phyloP scores from a whole-genome alignment of 345 rosid genomes.

The Brassica cretica region DNA sequence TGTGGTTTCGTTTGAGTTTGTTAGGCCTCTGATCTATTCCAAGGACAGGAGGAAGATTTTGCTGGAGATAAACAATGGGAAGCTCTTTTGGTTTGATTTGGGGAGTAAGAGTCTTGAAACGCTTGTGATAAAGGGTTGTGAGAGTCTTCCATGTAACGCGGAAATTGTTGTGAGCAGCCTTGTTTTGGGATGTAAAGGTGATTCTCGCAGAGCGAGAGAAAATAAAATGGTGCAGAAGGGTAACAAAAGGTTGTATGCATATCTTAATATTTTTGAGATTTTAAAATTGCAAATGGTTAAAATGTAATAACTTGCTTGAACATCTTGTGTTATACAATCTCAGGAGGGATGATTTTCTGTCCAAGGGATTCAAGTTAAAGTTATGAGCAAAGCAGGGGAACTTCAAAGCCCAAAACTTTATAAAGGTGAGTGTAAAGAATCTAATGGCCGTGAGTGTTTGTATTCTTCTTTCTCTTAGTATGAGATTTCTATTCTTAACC shows the following conservation, averaged over 20 bases:
- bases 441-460: not conserved
- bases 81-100: not conserved
- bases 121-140: not conserved
- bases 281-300: not conserved
- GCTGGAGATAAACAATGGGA: not conserved
- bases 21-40: not conserved
- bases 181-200: not conserved
- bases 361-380: not conserved
- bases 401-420: not conserved
- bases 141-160: not conserved
- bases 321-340: not conserved
- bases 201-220: not conserved
- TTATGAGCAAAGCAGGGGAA: not conserved
- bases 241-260: not conserved
- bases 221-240: not conserved
- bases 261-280: not conserved
- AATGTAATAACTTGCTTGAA: not conserved
- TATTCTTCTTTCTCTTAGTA: not conserved
- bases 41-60: not conserved
- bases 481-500: not conserved
- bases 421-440: not conserved
- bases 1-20: not conserved
- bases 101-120: not conserved
- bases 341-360: not conserved
- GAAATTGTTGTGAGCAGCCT: not conserved